Evolutionary conservation across 495 filamentous ascomycete genomes (phyloP), one percentile per base, ranked within the genome.

Genomic region (Xanthoparmelia taractica): DNA sequence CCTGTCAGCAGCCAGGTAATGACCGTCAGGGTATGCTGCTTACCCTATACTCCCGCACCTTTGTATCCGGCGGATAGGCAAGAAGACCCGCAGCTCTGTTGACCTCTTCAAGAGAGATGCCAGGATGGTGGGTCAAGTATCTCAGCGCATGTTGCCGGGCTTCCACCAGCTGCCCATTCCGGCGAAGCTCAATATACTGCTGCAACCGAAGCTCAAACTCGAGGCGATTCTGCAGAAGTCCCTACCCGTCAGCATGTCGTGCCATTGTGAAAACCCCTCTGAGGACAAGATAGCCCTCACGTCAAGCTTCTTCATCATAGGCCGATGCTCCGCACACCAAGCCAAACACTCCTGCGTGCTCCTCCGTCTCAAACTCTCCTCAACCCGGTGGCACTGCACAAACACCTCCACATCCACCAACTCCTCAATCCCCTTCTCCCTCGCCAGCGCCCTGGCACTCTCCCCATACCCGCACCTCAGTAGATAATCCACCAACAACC

Each of bases 121-220:
- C 85, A 43, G 75, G 73, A 69, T 85, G 87, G 11, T 84, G 82
- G 25, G 82, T 75, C 20, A 98, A 81, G 74, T 86, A 89, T 71
- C 89, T 96, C 69, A 82, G 86, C 8, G 91, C 92, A 73, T 97
- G 87, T 27, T 75, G 71, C 63, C 88, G 87, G n/a, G 92, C 89
- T 63, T 96, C 91, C 59, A 85, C 69, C 33, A 87, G 79, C 67
- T 87, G 89, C 50, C 80, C 80, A 41, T 77, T 84, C 48, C 94
- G 80, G 58, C 95, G 82, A 62, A 97, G 80, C 71, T 97, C 94
- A 66, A 97, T 92, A 72, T 89, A 97, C 71, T 97, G 91, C 74
- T 98, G 94, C 67, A 95, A 79, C n/a, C 95, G 85, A 13, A 98
- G 82, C 79, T 96, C 88, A 71, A 96, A 94, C 72, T 97, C 95